Percentiles rank a stretch among this genome's conserved stretches.
These are phyloP conservation scores for Elongisporangium prolatum DNA, from an alignment of 352 stramenopile species.

Conservation along the genomic window DNA sequence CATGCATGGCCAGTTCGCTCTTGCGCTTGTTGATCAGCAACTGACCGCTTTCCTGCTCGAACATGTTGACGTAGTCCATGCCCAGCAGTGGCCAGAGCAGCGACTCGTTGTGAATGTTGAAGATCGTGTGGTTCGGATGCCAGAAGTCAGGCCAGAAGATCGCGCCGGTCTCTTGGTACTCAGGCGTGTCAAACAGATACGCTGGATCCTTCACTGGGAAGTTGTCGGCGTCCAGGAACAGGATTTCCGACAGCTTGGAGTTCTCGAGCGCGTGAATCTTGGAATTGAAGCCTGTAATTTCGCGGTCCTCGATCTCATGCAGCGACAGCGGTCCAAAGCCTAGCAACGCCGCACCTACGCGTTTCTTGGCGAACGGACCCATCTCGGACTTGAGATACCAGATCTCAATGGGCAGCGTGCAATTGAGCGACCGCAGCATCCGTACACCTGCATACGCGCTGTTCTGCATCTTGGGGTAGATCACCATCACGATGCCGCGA, in stretches of 20 bases:
- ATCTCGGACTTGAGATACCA: conserved; percentile 49
- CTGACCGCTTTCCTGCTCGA: conserved; percentile 49
- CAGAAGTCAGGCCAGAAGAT: conserved; percentile 65
- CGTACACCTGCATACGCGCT: conserved; percentile 36
- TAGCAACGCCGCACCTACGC: conserved; percentile 13
- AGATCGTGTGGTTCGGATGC: conserved; percentile 43
- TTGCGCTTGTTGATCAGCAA: conserved; percentile 31
- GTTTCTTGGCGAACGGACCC: conserved; percentile 7
- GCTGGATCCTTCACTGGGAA: conserved; percentile 39
- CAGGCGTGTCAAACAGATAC: conserved; percentile 34
- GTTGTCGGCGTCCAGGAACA: conserved; percentile 59
- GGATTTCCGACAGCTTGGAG: conserved; percentile 25
- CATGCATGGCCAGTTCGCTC: conserved; percentile 14
- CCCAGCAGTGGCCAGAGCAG: conserved; percentile 48
- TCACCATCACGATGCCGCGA: conserved; percentile 47
- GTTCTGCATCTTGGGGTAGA: conserved; percentile 47
- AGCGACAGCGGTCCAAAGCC: conserved; percentile 23
- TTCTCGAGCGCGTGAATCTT: conserved; percentile 43
- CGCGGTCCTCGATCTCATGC: conserved; percentile 15
- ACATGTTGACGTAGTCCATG: conserved; percentile 39
- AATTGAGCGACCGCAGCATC: conserved; percentile 34
- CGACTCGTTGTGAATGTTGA: conserved; percentile 45
- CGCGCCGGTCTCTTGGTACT: conserved; percentile 30
- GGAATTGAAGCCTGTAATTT: conserved; percentile 36
- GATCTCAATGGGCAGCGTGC: conserved; percentile 48